Conservation (phyloP, 345 rosid species). For the Acer negundo region DNA sequence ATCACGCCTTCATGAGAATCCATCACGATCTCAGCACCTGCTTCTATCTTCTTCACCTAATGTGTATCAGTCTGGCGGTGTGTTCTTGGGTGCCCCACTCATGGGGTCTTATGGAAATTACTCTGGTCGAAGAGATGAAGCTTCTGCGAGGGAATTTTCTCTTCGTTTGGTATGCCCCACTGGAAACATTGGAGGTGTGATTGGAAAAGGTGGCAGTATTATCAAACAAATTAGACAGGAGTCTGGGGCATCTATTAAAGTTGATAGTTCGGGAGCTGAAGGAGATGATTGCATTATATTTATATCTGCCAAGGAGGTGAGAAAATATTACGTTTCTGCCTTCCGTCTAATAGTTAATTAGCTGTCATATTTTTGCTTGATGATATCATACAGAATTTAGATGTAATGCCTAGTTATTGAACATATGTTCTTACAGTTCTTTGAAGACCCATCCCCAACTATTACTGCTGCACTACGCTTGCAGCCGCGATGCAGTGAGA, state of each 20-base stretch:
- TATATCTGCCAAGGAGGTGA: conserved; percentile 69
- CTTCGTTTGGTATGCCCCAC: conserved; percentile 61
- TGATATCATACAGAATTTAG: conserved; percentile 4
- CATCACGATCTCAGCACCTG: conserved; percentile 61
- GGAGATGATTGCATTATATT: conserved; percentile 62
- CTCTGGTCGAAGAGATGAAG: conserved; percentile 46
- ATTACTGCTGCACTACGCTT: conserved; percentile 63
- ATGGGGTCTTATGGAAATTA: conserved; percentile 53
- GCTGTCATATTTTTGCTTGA: neutral
- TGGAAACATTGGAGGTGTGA: conserved; percentile 62
- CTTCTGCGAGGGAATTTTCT: conserved; percentile 56
- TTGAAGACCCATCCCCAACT: conserved; percentile 66
- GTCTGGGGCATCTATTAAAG: conserved; percentile 60
- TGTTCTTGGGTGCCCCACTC: conserved; percentile 49
- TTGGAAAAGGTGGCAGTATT: conserved; percentile 69
- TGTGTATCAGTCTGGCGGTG: conserved; percentile 38
- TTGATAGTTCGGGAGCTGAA: conserved; percentile 58
- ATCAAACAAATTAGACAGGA: conserved; percentile 73
- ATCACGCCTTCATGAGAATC: conserved; percentile 63
- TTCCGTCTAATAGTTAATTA: neutral
- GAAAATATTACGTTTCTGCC: neutral
- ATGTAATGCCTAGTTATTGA: conserved; percentile 3
- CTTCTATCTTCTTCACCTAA: conserved; percentile 49
- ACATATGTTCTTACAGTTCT: conserved; percentile 36
- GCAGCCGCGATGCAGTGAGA: conserved; percentile 72